Evolutionary conservation across 2,329 filamentous ascomycete species (phyloP).

Genomic region (Pseudopyrenochaeta lycopersici): DNA sequence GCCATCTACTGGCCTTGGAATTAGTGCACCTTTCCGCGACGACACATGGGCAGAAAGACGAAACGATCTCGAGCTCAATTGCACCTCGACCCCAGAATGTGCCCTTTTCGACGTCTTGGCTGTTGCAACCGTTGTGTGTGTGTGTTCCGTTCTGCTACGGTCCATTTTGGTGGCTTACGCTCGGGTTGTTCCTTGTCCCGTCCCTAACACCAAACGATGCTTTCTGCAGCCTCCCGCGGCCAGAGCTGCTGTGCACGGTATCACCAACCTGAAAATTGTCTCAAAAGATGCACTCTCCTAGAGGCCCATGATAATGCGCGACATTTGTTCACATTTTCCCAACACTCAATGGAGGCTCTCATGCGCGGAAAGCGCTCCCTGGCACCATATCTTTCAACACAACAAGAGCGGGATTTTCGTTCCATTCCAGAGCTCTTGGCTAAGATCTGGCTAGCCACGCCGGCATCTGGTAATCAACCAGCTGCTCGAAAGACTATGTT

Average conservation of each 20-base stretch:
- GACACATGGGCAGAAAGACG: background rate
- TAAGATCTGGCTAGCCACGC: background rate
- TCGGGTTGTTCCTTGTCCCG: background rate
- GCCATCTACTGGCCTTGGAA: background rate
- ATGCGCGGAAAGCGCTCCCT: background rate
- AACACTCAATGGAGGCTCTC: background rate
- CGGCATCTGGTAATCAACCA: background rate
- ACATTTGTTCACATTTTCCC: background rate
- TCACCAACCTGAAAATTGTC: background rate
- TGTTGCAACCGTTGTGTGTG: background rate
- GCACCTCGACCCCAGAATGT: background rate
- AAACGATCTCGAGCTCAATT: background rate
- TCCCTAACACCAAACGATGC: background rate
- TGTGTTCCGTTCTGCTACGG: background rate
- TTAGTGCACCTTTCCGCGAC: background rate
- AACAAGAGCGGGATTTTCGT: background rate
- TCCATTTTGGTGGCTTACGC: background rate
- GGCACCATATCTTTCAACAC: background rate
- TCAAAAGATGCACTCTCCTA: background rate
- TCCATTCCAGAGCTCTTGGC: background rate
- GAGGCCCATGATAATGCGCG: background rate
- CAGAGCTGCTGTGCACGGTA: background rate
- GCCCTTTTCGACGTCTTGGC: background rate
- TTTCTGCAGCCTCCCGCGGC: background rate
- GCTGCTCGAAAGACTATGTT: background rate